Evolutionary conservation across 1,139 yeast genomes (phyloP).

Genomic region (Wickerhamomyces sp.): DNA sequence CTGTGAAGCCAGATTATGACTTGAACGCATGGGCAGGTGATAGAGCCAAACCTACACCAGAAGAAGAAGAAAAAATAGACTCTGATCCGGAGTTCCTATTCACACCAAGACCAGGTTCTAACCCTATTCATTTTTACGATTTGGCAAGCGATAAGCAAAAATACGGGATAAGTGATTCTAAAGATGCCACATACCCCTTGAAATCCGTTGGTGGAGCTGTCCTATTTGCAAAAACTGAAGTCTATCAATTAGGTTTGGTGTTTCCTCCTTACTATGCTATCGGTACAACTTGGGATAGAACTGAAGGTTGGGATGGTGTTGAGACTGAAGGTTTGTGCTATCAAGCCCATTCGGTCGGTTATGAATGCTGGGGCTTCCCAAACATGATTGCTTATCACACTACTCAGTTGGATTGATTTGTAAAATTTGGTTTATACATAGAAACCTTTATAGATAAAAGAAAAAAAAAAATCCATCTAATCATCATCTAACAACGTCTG

Average conservation of each 20-base stretch:
- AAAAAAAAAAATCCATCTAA: neutral
- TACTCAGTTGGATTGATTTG: neutral
- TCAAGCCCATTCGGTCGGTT: slow-evolving; percentile 39
- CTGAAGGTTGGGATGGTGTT: slow-evolving; percentile 48
- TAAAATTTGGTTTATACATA: no score
- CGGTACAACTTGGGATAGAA: slow-evolving; percentile 41
- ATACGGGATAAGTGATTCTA: slow-evolving; percentile 12
- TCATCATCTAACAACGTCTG: slow-evolving; percentile 20
- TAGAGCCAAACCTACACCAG: slow-evolving; percentile 33
- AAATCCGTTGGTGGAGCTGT: slow-evolving; percentile 50
- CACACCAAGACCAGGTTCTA: slow-evolving; percentile 34
- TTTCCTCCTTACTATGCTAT: slow-evolving; percentile 42
- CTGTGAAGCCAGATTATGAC: slow-evolving; percentile 31
- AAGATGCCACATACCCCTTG: slow-evolving; percentile 23
- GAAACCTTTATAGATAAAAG: no score
- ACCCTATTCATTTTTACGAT: slow-evolving; percentile 32
- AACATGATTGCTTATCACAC: slow-evolving; percentile 16
- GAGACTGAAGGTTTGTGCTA: slow-evolving; percentile 51
- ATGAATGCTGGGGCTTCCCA: slow-evolving; percentile 33
- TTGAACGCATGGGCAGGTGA: slow-evolving; percentile 44
- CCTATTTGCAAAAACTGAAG: slow-evolving; percentile 35
- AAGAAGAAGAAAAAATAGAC: slow-evolving; percentile 26
- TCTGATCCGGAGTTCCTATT: slow-evolving; percentile 34
- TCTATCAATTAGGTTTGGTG: slow-evolving; percentile 40
- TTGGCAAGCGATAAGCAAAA: slow-evolving; percentile 19